Evolutionary conservation across 192 early-diverging fungal species (phyloP), one percentile per base, ranked within the genome.

Genomic region (Coemansia sp.): DNA sequence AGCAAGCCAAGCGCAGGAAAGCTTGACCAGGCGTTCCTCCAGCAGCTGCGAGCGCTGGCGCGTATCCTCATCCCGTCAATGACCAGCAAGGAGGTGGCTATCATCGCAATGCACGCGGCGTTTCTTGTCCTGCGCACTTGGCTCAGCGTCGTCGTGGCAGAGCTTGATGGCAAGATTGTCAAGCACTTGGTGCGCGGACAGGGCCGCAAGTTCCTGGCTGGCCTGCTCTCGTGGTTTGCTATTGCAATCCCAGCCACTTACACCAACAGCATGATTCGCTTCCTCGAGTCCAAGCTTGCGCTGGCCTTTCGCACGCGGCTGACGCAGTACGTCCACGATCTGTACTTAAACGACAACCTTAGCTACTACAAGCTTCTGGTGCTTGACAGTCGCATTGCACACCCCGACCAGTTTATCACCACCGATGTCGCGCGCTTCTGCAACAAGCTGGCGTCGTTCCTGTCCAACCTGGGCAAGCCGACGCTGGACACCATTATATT

Each of bases 231-330:
- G 55, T 98, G 94, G 92, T 94, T 98, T 68, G 85, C 88, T 18
- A 93, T 98, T 67, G 93, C 95, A 12, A 76, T 98, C 6, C 95
- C 95, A 17, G 94, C 95, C 6, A 96, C 94, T 7, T 98, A 95
- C 72, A 98, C 95, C 37, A 98, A 98, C 76, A 92, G 89, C 77
- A 98, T 98, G 95, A 93, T 91, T 76, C 74, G 81, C 48, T 67
- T 62, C 44, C 46, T 61, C 33, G 50, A 74, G 57, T 70, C 72
- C 48, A 81, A 81, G 67, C 82, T 93, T 17, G 83, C 91, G 2
- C 84, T 93, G 65, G 86, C 87, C 27, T 91, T 93, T 84, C 85
- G 91, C 42, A 91, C 90, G 10, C 87, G 90, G 29, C 84, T 98
- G 36, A 98, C 95, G 15, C 88, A 89, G 68, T 87, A 94, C 67